Evolutionary conservation across 2,329 filamentous ascomycete genomes (phyloP).

Genomic region (Sporothrix globosa): DNA sequence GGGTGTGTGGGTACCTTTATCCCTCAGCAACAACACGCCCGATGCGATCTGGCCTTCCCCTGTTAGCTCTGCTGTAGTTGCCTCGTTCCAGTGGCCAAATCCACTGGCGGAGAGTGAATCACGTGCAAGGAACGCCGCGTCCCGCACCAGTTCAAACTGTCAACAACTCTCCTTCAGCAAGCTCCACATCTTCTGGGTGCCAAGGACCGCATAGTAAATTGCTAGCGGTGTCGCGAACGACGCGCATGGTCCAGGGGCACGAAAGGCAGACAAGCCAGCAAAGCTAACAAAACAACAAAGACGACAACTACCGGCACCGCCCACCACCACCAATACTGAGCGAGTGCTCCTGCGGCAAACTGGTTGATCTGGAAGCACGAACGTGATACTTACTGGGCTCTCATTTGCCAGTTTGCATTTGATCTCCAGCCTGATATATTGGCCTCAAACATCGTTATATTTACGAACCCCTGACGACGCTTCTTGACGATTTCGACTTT

Average conservation of each 20-base stretch:
- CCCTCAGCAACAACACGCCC: not conserved
- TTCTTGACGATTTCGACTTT: not conserved
- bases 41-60: no score
- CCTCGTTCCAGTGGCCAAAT: not conserved
- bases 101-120: slow-evolving; percentile 10
- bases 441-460: not conserved
- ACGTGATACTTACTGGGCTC: not conserved
- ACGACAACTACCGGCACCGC: slow-evolving; percentile 13
- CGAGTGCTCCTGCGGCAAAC: not conserved
- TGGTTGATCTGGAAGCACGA: not conserved
- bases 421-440: not conserved
- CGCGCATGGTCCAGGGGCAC: slow-evolving; percentile 30
- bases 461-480: slow-evolving; percentile 2
- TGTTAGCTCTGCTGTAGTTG: not conserved
- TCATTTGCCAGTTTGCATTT: not conserved
- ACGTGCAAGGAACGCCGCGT: slow-evolving; percentile 21
- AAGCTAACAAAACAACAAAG: slow-evolving; percentile 23
- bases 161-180: slow-evolving; percentile 18
- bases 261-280: slow-evolving; percentile 13
- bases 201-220: slow-evolving; percentile 16
- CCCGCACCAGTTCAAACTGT: slow-evolving; percentile 1
- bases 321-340: slow-evolving; percentile 21
- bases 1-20: slow-evolving; percentile 27
- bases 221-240: slow-evolving; percentile 33
- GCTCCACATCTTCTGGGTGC: slow-evolving; percentile 20